Base-by-base conservation (phyloP, 2,329 filamentous ascomycete species). In the Ceratocystis huliohia region DNA sequence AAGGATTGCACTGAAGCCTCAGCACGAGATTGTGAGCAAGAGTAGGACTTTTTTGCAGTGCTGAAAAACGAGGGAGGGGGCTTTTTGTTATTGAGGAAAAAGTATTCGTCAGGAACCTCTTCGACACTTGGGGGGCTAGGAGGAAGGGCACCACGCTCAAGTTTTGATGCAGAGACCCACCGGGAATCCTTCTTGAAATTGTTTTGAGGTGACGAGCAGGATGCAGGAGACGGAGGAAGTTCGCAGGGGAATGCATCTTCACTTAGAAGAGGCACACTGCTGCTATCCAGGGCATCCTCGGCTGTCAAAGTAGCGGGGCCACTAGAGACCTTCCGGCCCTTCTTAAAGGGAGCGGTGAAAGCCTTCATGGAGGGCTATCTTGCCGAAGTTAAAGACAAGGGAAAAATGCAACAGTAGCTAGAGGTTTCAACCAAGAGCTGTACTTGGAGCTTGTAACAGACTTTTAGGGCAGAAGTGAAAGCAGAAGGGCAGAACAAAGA, bases 301-400 rank as follows among this genome's bases (percentile, higher is more conserved):
- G 61, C 33, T 15, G 30, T 22, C 22, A 13, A 33, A 30, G 28
- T 30, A 59, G 28, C 53, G 25, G 53, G 66, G 28, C 57, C 45
- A 41, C 37, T 28, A 3, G 59, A 65, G 30, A 50, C 28, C 30
- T 65, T 68, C 44, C 46, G 66, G 30, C 66, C 66, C 45, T 67
- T 67, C 66, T 67, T 67, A 65, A 67, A 67, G 66, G 66, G 33
- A 48, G 64, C 57, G 59, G 65, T 65, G 56, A 68, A 68, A 48
- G 57, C 66, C 61, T 68, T 68, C 66, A 68, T 68, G 30, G 59
- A 28, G 28, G 61, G 45, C 50, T 56, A 28, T 22, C 4, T 17
- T 17, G 30, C 28, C n/a, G 44, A 28, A 6, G 22, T n/a, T 48
- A 5, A 20, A 2, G 20, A 44, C 8, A 33, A 15, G 20, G 10